Base-by-base conservation (phyloP, 345 rosid species). In the Moricandia moricandioides region DNA sequence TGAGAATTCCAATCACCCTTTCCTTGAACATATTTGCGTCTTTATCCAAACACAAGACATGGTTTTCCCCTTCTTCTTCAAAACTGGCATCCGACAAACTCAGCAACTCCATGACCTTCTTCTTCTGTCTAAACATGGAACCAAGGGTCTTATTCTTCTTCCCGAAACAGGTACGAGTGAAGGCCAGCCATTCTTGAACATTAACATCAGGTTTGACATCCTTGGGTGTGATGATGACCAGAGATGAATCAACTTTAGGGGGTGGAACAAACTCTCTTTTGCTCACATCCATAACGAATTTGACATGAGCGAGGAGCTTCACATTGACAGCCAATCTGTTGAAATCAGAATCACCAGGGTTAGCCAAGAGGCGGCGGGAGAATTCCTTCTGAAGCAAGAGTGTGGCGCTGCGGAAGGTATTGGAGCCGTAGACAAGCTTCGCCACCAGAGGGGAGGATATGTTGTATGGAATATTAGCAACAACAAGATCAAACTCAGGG, bases 381-480 rank as follows among this genome's bases (percentile, higher is more conserved):
- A 90, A 95, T 84, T 95, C 98, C 77, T 92, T 92, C 72, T 95
- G 99, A 76, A 95, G 90, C 39, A 95, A 87, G 68, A 92, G 91
- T 0, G 99, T 90, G 0, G 95, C 89, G 17, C 86, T 89, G 37
- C 93, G 83, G 79, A 88, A 95, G 6, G 70, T 69, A 34, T 74
- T 81, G 37, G 70, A 43, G 63, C 94, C 96, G 43, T 86, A 89
- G 21, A 92, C 93, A 83, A 95, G 81, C 80, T 95, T 95, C 10
- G 87, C 85, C 62, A 88, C 74, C 0, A 95, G 87, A 49, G 97
- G 94, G 1, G 98, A 92, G 2, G 97, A 92, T 81, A 95, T 92
- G 16, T 86, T 85, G 39, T 92, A 92, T 0, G 99, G 97, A 70
- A 92, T 89, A 68, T 92, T 95, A 0, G 93, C 97, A 12, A 92